Evolutionary conservation across 2,329 filamentous ascomycete species (phyloP).

Genomic region (Phyllosticta ampelicida): DNA sequence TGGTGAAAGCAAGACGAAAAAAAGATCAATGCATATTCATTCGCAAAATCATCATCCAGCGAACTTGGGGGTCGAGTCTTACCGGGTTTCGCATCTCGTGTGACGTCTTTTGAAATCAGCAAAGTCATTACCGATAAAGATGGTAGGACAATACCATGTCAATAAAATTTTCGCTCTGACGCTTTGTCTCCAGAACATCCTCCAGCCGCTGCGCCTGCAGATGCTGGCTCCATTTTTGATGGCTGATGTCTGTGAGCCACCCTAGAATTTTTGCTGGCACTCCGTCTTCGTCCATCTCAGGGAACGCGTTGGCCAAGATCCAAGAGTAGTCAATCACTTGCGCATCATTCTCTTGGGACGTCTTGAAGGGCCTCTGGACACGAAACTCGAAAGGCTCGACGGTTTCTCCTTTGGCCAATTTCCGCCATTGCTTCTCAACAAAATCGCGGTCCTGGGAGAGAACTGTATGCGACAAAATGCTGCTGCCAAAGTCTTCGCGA

Average conservation of each 20-base stretch:
- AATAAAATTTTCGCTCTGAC: conserved; percentile 28
- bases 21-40: too few species aligned
- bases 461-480: not conserved
- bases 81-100: conserved; percentile 9
- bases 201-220: conserved; percentile 21
- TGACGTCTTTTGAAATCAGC: not conserved
- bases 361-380: not conserved
- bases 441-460: conserved; percentile 1
- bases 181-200: conserved; percentile 27
- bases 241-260: conserved; percentile 25
- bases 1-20: too few species aligned
- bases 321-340: conserved; percentile 13
- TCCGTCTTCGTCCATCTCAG: conserved; percentile 21
- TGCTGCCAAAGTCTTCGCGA: not conserved
- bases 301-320: conserved; percentile 22
- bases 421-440: conserved; percentile 7
- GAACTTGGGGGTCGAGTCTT: not conserved
- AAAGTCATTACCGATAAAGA: not conserved
- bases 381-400: conserved; percentile 8
- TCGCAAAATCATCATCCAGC: not conserved
- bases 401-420: not conserved
- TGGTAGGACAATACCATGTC: conserved; percentile 18
- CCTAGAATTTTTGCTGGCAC: conserved; percentile 19
- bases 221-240: conserved; percentile 22
- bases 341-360: not conserved